These are phyloP conservation scores for Globisporangium mamillatum DNA, from an alignment of 352 stramenopile species.

Conservation along the genomic window DNA sequence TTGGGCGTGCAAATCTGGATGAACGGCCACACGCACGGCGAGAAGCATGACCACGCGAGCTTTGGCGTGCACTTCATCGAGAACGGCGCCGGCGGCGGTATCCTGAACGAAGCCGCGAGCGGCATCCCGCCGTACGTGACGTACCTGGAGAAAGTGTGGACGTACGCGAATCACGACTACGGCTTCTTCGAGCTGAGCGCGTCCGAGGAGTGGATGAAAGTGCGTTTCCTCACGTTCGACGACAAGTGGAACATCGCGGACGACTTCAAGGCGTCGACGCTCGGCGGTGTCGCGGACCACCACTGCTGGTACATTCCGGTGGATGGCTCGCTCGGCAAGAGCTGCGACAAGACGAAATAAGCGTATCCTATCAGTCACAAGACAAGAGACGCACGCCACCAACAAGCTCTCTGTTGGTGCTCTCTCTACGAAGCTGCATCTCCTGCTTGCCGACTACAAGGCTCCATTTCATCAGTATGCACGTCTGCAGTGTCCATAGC, in stretches of 20 bases:
- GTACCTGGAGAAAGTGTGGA: conserved; percentile 59
- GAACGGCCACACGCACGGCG: conserved; percentile 73
- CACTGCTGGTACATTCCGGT: conserved; percentile 79
- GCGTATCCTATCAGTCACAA: background rate
- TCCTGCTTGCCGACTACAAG: background rate
- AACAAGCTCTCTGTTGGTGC: background rate
- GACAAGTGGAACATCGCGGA: conserved; percentile 56
- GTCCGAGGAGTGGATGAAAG: conserved; percentile 62
- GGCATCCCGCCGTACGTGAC: conserved; percentile 53
- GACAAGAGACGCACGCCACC: background rate
- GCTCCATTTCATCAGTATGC: background rate
- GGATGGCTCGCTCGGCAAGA: conserved; percentile 29
- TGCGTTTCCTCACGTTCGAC: conserved; percentile 73
- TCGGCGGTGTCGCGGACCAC: conserved; percentile 54
- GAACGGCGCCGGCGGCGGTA: conserved; percentile 77
- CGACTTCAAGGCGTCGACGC: conserved; percentile 40
- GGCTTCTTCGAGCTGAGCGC: conserved; percentile 65
- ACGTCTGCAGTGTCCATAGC: background rate
- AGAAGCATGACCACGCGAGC: conserved; percentile 70
- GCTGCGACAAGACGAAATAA: conserved; percentile 17
- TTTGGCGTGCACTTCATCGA: conserved; percentile 69
- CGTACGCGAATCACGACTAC: conserved; percentile 62
- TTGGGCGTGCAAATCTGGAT: conserved; percentile 60
- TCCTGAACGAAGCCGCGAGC: conserved; percentile 75
- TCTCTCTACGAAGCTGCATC: background rate